Percentiles rank a stretch among this genome's conserved stretches.
phyloP scores from a whole-genome alignment of 371 early-diverging fungal genomes.

The Lichtheimia corymbifera region DNA sequence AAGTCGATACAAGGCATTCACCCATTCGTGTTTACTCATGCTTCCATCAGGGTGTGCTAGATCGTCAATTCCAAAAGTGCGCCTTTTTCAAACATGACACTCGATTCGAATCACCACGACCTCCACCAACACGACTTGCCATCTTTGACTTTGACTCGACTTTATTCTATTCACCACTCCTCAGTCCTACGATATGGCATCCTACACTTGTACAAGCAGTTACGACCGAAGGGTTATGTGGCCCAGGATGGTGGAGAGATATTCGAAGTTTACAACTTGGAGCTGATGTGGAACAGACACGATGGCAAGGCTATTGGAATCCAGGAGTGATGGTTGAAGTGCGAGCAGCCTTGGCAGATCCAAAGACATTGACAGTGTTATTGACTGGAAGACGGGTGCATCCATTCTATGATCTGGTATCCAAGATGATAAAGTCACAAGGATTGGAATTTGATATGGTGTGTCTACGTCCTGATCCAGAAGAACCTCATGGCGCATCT shows the following conservation, averaged over 20 bases:
- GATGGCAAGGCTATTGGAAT: conserved; percentile 46
- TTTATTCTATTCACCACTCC: conserved; percentile 79
- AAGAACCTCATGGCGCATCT: conserved; percentile 19
- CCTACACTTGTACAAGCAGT: conserved; percentile 47
- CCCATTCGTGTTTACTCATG: background rate
- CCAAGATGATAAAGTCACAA: conserved; percentile 37
- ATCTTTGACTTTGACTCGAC: conserved; percentile 93
- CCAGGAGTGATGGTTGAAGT: conserved; percentile 30
- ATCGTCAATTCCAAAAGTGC: conserved; percentile 16
- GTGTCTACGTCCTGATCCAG: conserved; percentile 51
- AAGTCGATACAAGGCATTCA: background rate
- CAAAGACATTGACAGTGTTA: conserved; percentile 50
- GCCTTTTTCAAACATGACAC: conserved; percentile 7
- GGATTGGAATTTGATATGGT: conserved; percentile 55
- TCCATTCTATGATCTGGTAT: conserved; percentile 46
- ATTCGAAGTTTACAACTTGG: conserved; percentile 38
- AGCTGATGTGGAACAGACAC: conserved; percentile 19
- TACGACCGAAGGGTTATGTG: conserved; percentile 54
- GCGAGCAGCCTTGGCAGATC: conserved; percentile 30
- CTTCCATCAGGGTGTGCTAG: conserved; percentile 9
- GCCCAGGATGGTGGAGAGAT: conserved; percentile 79
- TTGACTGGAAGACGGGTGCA: conserved; percentile 61
- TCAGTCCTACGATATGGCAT: conserved; percentile 81
- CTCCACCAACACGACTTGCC: conserved; percentile 25
- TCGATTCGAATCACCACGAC: background rate